Percentiles rank a stretch among this genome's conserved stretches.
Conservation (phyloP, 2,329 filamentous ascomycete species). For the Sporothrix brunneoviolacea region DNA sequence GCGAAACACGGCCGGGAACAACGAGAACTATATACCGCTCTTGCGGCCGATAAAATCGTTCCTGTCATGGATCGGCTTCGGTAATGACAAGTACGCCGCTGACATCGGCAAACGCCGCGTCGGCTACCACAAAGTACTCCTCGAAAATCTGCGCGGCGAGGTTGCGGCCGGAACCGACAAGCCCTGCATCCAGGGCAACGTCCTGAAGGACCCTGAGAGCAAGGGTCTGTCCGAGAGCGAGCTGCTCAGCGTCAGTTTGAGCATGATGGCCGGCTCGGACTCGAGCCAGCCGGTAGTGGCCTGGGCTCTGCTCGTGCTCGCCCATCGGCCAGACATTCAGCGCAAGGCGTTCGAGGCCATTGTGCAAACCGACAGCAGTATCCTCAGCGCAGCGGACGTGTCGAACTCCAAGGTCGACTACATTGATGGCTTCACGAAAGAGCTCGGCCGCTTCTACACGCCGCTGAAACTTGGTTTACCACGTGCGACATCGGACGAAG, state of each 20-base stretch:
- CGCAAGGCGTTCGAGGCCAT: slow-evolving; percentile 62
- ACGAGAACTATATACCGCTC: slow-evolving; percentile 54
- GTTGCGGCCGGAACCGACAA: slow-evolving; percentile 20
- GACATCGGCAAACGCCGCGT: slow-evolving; percentile 33
- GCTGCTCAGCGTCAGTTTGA: slow-evolving; percentile 3
- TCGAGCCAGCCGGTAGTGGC: slow-evolving; percentile 27
- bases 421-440: slow-evolving; percentile 69
- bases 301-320: slow-evolving; percentile 62
- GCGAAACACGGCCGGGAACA: slow-evolving; percentile 60
- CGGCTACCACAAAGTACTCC: slow-evolving; percentile 53
- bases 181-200: slow-evolving; percentile 23
- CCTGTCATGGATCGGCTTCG: no score
- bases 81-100: slow-evolving; percentile 51
- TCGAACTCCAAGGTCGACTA: slow-evolving; percentile 66
- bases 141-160: slow-evolving; percentile 38
- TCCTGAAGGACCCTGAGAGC: slow-evolving; percentile 12
- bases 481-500: slow-evolving; percentile 62
- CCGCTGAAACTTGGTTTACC: slow-evolving; percentile 74
- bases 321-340: slow-evolving; percentile 63
- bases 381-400: no score
- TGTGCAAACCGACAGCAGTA: no score
- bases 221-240: background rate
- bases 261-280: slow-evolving; percentile 4
- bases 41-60: slow-evolving; percentile 56
- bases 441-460: slow-evolving; percentile 69